Conservation (phyloP, 2,329 filamentous ascomycete genomes). For the Aureobasidium sp. region DNA sequence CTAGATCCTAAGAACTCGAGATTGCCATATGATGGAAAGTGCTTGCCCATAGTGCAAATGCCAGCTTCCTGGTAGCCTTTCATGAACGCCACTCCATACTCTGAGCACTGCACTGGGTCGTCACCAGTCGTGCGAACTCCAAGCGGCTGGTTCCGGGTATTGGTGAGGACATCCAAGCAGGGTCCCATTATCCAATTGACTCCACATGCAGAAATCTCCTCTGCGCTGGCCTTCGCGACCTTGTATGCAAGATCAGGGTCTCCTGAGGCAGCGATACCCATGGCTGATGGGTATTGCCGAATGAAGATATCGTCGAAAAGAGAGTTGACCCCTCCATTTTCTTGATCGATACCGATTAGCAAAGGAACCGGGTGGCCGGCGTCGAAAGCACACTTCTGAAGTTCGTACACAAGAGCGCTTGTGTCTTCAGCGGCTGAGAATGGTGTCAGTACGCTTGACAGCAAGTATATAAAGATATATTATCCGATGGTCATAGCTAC, state of each 20-base stretch:
- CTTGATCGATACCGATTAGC: conserved; percentile 86
- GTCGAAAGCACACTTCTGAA: conserved; percentile 85
- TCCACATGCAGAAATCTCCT: conserved; percentile 84
- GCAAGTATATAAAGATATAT: background rate
- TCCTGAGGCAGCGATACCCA: conserved; percentile 91
- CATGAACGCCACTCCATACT: conserved; percentile 83
- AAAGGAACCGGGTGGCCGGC: conserved; percentile 84
- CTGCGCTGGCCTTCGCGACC: conserved; percentile 84
- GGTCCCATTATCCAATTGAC: conserved; percentile 95
- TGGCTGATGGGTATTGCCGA: conserved; percentile 91
- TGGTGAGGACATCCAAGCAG: conserved; percentile 86
- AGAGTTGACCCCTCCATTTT: conserved; percentile 97
- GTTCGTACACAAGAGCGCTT: conserved; percentile 75
- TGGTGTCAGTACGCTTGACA: background rate
- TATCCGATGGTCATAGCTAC: background rate
- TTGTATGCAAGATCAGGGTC: conserved; percentile 78
- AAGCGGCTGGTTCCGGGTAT: conserved; percentile 81
- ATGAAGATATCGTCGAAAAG: conserved; percentile 93
- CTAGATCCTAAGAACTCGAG: conserved; percentile 87
- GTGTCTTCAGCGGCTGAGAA: conserved; percentile 76
- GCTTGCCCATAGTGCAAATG: conserved; percentile 82
- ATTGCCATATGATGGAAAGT: conserved; percentile 94
- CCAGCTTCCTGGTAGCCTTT: conserved; percentile 90
- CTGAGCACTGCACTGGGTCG: conserved; percentile 88
- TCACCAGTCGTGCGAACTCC: conserved; percentile 86